A percentile compares a stretch with the other conserved stretches of the same genome.
These are phyloP conservation scores for Naganishia friedmannii DNA, from an alignment of 768 basidiomycete species.

Conservation along the genomic window DNA sequence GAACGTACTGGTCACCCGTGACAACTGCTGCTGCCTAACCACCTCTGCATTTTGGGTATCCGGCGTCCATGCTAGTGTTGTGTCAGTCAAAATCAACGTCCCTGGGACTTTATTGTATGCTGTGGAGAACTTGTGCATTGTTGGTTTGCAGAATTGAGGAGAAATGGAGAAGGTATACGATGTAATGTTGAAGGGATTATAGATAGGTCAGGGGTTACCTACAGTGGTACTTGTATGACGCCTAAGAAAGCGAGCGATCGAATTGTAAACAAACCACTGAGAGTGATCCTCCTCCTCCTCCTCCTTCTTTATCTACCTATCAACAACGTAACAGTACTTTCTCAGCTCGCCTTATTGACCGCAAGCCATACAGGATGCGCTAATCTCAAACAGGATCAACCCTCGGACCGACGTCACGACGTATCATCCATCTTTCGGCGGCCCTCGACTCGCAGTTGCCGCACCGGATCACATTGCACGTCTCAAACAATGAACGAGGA, in stretches of 20 bases:
- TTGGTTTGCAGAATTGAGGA: too few relatives aligned
- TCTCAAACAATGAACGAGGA: neutral
- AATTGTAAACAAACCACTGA: constrained; percentile 16
- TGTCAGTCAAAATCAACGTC: constrained; percentile 69
- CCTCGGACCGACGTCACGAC: neutral
- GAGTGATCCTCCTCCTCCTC: neutral
- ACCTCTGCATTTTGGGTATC: constrained; percentile 52
- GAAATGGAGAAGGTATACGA: too few relatives aligned
- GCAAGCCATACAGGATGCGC: too few relatives aligned
- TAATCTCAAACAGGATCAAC: neutral
- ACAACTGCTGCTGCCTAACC: constrained; percentile 27
- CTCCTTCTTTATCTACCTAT: neutral
- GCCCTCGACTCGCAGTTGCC: too few relatives aligned
- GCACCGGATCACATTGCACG: neutral
- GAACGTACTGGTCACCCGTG: constrained; percentile 28
- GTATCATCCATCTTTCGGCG: too few relatives aligned
- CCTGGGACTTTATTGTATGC: constrained; percentile 76
- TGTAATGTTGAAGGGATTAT: too few relatives aligned
- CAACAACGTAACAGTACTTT: too few relatives aligned
- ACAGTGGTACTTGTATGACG: too few relatives aligned
- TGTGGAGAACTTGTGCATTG: neutral
- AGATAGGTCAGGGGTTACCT: too few relatives aligned
- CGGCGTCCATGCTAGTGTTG: constrained; percentile 75
- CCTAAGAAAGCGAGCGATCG: neutral
- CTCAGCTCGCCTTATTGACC: too few relatives aligned